These are phyloP conservation scores for Xeromyces bisporus DNA, from an alignment of 495 filamentous ascomycete species.

Conservation along the genomic window DNA sequence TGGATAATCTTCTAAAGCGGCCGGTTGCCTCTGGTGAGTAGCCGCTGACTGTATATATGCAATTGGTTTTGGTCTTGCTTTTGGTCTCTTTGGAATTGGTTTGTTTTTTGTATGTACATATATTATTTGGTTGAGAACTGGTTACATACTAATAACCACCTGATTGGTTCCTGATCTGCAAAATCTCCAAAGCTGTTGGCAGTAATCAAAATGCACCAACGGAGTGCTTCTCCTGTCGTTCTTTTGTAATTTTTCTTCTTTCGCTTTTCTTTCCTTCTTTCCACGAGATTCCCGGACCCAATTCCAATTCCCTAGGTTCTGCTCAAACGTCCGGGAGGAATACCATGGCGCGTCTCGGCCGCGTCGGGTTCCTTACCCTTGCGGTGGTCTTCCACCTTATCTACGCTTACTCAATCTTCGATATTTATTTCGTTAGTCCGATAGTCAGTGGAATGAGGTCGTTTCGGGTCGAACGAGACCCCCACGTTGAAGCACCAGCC, in stretches of 20 bases:
- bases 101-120: too few species aligned
- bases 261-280: slow-evolving; percentile 3
- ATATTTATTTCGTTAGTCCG: slow-evolving; percentile 97
- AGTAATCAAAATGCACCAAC: not conserved
- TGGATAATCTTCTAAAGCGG: slow-evolving; percentile 54
- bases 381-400: slow-evolving; percentile 88
- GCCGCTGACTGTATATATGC: not conserved
- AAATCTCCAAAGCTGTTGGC: too few species aligned
- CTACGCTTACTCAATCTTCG: slow-evolving; percentile 95
- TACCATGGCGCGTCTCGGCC: slow-evolving; percentile 63
- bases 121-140: too few species aligned
- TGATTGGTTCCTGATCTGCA: too few species aligned
- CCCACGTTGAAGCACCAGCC: slow-evolving; percentile 54
- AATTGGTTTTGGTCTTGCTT: slow-evolving; percentile 1
- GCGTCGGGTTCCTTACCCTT: slow-evolving; percentile 76
- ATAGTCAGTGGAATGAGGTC: slow-evolving; percentile 91
- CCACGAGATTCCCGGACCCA: slow-evolving; percentile 7
- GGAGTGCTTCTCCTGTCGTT: not conserved
- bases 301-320: slow-evolving; percentile 8
- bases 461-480: slow-evolving; percentile 48
- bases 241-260: slow-evolving; percentile 1
- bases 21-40: slow-evolving; percentile 10
- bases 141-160: too few species aligned
- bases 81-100: too few species aligned
- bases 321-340: slow-evolving; percentile 3